Evolutionary conservation across 139 green algal species (phyloP).

Genomic region (Limnomonas spitsbergensis): DNA sequence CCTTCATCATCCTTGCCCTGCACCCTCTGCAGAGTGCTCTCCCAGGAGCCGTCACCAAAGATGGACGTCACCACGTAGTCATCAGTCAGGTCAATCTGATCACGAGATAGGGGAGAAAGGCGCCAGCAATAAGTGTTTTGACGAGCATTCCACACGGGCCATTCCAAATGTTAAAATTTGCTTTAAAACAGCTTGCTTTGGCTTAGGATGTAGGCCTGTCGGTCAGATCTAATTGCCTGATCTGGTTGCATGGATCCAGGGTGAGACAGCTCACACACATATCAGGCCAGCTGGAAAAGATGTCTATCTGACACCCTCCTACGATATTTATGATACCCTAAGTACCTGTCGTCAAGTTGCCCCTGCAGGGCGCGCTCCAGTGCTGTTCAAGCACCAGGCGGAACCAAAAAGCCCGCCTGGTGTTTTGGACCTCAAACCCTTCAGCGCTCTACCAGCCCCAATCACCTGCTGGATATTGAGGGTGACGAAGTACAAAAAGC

Average conservation of each 20-base stretch:
- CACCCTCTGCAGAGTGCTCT: slow-evolving; percentile 33
- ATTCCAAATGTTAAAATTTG: neutral
- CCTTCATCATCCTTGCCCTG: slow-evolving; percentile 32
- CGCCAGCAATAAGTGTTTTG: too few species aligned
- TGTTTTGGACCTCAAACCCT: neutral
- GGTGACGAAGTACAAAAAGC: slow-evolving; percentile 47
- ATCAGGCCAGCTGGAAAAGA: too few species aligned
- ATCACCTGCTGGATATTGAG: slow-evolving; percentile 51
- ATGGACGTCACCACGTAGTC: slow-evolving; percentile 57
- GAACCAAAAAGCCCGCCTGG: too few species aligned
- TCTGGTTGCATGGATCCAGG: too few species aligned
- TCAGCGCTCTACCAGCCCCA: neutral
- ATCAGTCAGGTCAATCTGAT: slow-evolving; percentile 61
- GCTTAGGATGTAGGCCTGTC: too few species aligned
- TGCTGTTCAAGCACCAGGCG: too few species aligned
- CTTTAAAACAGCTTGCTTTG: neutral
- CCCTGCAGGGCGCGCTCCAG: too few species aligned
- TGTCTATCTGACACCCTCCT: too few species aligned
- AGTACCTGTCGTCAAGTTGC: too few species aligned
- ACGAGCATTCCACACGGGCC: neutral
- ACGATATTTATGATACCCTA: too few species aligned
- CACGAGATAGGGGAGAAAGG: neutral
- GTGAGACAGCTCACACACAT: too few species aligned
- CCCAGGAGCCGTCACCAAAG: slow-evolving; percentile 54
- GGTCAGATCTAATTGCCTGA: too few species aligned